phyloP scores from a whole-genome alignment of 805 yeast species.

The Starmerella asiatica region DNA sequence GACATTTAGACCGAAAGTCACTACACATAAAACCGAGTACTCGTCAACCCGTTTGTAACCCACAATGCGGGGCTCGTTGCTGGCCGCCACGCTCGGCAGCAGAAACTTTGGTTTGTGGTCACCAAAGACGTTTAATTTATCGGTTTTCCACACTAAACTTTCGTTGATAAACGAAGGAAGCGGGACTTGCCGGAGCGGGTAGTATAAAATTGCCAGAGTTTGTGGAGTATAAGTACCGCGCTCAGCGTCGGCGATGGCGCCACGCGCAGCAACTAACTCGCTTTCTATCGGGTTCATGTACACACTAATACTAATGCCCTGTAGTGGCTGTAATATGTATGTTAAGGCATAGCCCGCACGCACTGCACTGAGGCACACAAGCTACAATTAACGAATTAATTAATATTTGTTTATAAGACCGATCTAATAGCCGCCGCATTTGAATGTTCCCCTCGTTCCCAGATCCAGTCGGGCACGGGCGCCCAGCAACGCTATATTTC shows the following conservation, averaged over 20 bases:
- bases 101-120: background rate
- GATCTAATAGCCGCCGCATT: too few species aligned
- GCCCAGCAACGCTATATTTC: too few species aligned
- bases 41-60: constrained; percentile 14
- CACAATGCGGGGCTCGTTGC: background rate
- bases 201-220: constrained; percentile 2
- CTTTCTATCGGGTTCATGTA: too few species aligned
- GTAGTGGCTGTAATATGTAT: too few species aligned
- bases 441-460: too few species aligned
- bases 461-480: too few species aligned
- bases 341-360: too few species aligned
- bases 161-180: constrained; percentile 11
- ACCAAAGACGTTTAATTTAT: constrained; percentile 10
- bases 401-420: too few species aligned
- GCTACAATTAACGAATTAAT: too few species aligned
- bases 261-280: background rate
- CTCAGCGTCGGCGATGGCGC: background rate
- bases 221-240: background rate
- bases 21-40: constrained; percentile 13
- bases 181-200: constrained; percentile 9
- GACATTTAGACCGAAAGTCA: constrained; percentile 4
- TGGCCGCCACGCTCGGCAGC: background rate
- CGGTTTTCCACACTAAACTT: constrained; percentile 13
- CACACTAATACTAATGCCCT: too few species aligned
- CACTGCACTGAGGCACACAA: too few species aligned